phyloP scores from a whole-genome alignment of 176 grass and related monocot genomes.

The bread wheat (Triticum aestivum) region IWGSC_CS_RefSeq_v2.1 NC_057805.1:312999985-313000484 shows the following conservation, averaged over 20 bases:
- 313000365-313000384: not conserved
- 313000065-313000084: not conserved
- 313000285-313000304: not conserved
- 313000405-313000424: constrained; percentile 34
- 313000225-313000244: constrained; percentile 38
- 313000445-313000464: constrained; percentile 51
- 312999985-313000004: not conserved
- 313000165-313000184: constrained; percentile 24
- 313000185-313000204: constrained; percentile 1
- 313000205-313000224: not conserved
- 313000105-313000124: not conserved
- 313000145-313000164: not conserved
- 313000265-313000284: not conserved
- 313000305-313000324: not conserved
- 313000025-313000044: not conserved
- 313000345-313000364: not conserved
- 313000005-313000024: constrained; percentile 10
- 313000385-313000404: constrained; percentile 1
- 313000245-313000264: not conserved
- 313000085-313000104: not conserved
- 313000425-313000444: constrained; percentile 36
- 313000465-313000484: constrained; percentile 65
- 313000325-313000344: not conserved
- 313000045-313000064: not conserved
- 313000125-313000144: constrained; percentile 13